These are phyloP conservation scores for Plantago major DNA, from an alignment of 257 asterid genomes.

Conservation along the genomic window DNA sequence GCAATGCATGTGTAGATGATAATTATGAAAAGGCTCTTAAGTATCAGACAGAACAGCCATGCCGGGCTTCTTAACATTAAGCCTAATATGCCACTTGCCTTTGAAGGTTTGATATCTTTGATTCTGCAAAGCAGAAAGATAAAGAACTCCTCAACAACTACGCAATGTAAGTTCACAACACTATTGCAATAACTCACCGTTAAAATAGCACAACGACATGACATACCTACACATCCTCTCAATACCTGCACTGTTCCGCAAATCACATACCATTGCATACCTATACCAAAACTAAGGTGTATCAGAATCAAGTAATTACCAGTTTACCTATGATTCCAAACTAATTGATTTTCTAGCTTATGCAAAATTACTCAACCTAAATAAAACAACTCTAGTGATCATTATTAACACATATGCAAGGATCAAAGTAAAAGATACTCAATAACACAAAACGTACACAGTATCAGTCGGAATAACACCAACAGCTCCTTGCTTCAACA, in stretches of 20 bases:
- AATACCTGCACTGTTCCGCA: constrained; percentile 61
- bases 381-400: neutral
- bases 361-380: neutral
- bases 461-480: constrained; percentile 98
- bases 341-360: neutral
- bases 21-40: constrained; percentile 8
- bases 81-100: constrained; percentile 44
- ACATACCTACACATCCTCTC: constrained; percentile 72
- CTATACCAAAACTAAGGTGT: constrained; percentile 28
- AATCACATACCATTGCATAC: constrained; percentile 80
- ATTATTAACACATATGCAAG: neutral
- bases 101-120: constrained; percentile 71
- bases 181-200: neutral
- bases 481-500: constrained; percentile 82
- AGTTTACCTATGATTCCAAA: neutral
- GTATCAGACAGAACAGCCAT: constrained; percentile 5
- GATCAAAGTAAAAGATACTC: neutral
- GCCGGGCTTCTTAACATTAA: too few relatives aligned
- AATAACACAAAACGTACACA: constrained; percentile 35
- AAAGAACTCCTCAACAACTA: neutral
- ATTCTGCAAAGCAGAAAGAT: constrained; percentile 47
- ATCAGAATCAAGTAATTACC: neutral
- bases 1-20: constrained; percentile 2
- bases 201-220: too few relatives aligned
- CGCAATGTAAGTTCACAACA: constrained; percentile 10